Conservation (phyloP, 2,329 filamentous ascomycete genomes). For the Talaromyces sp. region DNA sequence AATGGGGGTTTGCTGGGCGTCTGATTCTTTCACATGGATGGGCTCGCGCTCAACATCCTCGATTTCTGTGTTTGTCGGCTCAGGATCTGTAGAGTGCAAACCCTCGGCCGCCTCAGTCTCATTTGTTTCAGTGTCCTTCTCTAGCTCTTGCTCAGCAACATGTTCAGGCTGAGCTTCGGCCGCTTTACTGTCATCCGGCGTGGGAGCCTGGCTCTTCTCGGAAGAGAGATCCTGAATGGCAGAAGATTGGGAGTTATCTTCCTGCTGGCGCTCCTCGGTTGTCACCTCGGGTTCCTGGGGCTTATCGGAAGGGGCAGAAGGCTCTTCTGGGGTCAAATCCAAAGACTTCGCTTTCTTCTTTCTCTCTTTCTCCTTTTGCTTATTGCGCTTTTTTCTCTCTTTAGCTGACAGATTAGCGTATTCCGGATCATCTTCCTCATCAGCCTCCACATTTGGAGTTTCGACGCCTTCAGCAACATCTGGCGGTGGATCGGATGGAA, state of each 20-base stretch:
- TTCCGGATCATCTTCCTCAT: conserved; percentile 6
- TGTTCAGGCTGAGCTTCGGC: neutral
- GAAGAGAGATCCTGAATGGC: neutral
- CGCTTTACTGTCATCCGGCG: neutral
- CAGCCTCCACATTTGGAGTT: conserved; percentile 1
- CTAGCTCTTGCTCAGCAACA: neutral
- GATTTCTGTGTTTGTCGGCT: neutral
- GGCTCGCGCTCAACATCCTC: conserved; percentile 14
- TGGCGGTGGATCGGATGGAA: conserved; percentile 1
- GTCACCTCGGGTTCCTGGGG: conserved; percentile 9
- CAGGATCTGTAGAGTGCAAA: neutral
- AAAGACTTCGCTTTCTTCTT: conserved; percentile 29
- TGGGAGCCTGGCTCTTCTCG: neutral
- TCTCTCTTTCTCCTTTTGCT: conserved; percentile 15
- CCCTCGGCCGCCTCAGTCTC: neutral
- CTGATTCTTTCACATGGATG: neutral
- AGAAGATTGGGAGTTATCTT: neutral
- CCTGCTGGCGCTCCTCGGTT: conserved; percentile 4
- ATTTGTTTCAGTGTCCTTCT: neutral
- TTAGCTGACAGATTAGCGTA: conserved; percentile 20
- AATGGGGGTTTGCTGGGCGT: neutral
- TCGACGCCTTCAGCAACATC: conserved; percentile 3
- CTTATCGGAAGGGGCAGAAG: conserved; percentile 6
- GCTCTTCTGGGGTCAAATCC: conserved; percentile 15
- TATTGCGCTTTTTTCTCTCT: conserved; percentile 26